These are phyloP conservation scores for Naganishia albida DNA, from an alignment of 1,284 basidiomycete species.

Conservation along the genomic window DNA sequence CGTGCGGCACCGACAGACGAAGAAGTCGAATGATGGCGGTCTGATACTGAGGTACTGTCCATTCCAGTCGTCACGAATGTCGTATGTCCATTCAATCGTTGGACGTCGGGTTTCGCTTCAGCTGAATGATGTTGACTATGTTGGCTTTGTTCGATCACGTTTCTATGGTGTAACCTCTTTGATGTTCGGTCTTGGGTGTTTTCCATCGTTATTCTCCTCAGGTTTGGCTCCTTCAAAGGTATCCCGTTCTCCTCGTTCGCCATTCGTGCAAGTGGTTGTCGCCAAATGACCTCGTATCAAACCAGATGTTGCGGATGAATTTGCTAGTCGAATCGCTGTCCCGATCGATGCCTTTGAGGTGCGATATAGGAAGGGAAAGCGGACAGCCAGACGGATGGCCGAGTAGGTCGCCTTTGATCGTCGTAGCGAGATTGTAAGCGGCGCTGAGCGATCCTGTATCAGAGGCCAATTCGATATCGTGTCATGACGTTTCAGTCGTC, in stretches of 20 bases:
- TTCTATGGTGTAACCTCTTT: neutral
- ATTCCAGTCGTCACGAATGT: neutral
- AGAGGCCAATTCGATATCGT: neutral
- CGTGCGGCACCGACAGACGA: no score
- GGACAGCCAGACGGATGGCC: neutral
- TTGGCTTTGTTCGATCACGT: neutral
- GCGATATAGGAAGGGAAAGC: neutral
- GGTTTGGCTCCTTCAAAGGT: neutral
- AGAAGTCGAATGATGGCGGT: no score
- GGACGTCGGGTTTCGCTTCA: neutral
- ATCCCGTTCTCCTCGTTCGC: neutral
- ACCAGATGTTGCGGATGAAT: no score
- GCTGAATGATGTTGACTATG: neutral
- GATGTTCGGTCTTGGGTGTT: neutral
- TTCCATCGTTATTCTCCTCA: neutral
- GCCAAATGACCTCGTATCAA: no score
- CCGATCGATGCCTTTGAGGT: no score
- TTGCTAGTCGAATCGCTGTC: no score
- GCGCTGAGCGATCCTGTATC: neutral
- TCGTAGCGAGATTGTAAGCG: neutral
- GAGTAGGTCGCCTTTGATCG: neutral
- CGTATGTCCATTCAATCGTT: neutral
- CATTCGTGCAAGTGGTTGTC: neutral
- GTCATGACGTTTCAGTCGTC: neutral
- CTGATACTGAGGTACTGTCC: neutral